Conservation (phyloP, 2,329 filamentous ascomycete genomes). For the Shiraia bambusicola region DNA sequence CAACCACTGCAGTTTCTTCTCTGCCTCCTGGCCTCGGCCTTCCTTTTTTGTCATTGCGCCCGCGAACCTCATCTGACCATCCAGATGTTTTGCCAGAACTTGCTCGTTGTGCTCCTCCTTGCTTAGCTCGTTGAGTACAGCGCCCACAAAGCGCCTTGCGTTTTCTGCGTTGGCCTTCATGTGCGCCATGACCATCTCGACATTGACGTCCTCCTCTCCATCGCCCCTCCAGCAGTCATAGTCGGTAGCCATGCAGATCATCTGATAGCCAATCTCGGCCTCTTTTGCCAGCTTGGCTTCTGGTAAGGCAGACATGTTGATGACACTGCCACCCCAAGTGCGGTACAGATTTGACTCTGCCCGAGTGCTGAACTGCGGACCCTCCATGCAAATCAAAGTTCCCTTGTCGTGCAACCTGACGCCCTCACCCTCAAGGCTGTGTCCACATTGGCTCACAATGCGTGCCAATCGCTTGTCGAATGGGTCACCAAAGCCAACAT, state of each 20-base stretch:
- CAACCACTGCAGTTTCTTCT: constrained; percentile 79
- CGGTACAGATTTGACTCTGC: constrained; percentile 96
- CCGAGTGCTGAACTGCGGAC: constrained; percentile 95
- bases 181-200: constrained; percentile 94
- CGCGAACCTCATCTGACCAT: constrained; percentile 73
- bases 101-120: constrained; percentile 74
- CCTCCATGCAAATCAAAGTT: constrained; percentile 93
- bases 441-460: constrained; percentile 76
- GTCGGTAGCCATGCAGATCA: constrained; percentile 99
- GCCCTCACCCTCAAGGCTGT: constrained; percentile 76
- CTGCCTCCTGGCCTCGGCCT: constrained; percentile 71
- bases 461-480: constrained; percentile 79
- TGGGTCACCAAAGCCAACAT: constrained; percentile 93
- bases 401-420: constrained; percentile 82
- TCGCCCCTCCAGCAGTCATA: constrained; percentile 96
- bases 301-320: constrained; percentile 96
- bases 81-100: constrained; percentile 78
- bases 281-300: constrained; percentile 96
- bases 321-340: constrained; percentile 87
- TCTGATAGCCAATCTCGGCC: constrained; percentile 94
- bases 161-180: constrained; percentile 94
- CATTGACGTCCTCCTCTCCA: constrained; percentile 75
- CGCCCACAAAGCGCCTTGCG: constrained; percentile 79
- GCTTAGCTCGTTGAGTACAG: constrained; percentile 82
- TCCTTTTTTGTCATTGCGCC: constrained; percentile 79